phyloP scores from a whole-genome alignment of 2,329 filamentous ascomycete species.

The Colletotrichum sp. region DNA sequence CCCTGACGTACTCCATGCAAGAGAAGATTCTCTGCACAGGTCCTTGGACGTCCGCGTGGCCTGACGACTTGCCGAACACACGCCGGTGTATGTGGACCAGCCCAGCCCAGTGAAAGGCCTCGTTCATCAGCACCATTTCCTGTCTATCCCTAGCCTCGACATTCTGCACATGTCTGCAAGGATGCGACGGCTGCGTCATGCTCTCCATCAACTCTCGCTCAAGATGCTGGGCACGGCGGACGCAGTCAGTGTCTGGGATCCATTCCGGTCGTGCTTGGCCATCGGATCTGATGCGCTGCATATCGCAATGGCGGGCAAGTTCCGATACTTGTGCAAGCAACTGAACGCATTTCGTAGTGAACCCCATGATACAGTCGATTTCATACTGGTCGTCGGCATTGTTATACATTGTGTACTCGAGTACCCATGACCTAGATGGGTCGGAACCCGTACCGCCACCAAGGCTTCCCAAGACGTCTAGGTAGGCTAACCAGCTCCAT shows the following conservation, averaged over 20 bases:
- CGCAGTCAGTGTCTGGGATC: conserved; percentile 60
- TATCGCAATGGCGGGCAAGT: conserved; percentile 72
- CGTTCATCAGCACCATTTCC: conserved; percentile 75
- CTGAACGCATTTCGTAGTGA: conserved; percentile 73
- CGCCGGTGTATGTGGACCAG: conserved; percentile 78
- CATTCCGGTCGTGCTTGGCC: conserved; percentile 47
- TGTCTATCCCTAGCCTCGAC: conserved; percentile 61
- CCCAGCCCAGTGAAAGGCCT: conserved; percentile 80
- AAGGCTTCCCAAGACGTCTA: conserved; percentile 79
- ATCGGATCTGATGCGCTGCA: conserved; percentile 62
- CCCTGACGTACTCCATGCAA: conserved; percentile 65
- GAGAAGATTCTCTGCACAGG: conserved; percentile 68
- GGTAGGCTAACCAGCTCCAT: conserved; percentile 82
- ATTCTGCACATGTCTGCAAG: conserved; percentile 46
- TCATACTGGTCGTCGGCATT: conserved; percentile 63
- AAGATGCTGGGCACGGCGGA: conserved; percentile 62
- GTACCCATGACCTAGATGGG: conserved; percentile 55
- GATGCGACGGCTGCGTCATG: conserved; percentile 44
- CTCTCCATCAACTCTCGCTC: conserved; percentile 66
- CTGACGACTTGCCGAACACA: conserved; percentile 65
- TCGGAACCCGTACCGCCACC: conserved; percentile 61
- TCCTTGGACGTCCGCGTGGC: conserved; percentile 64
- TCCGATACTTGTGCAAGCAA: conserved; percentile 76
- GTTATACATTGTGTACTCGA: conserved; percentile 55
- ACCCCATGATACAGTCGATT: conserved; percentile 83